These are phyloP conservation scores for Lentinula novae-zelandiae DNA, from an alignment of 1,284 basidiomycete genomes.

Conservation along the genomic window DNA sequence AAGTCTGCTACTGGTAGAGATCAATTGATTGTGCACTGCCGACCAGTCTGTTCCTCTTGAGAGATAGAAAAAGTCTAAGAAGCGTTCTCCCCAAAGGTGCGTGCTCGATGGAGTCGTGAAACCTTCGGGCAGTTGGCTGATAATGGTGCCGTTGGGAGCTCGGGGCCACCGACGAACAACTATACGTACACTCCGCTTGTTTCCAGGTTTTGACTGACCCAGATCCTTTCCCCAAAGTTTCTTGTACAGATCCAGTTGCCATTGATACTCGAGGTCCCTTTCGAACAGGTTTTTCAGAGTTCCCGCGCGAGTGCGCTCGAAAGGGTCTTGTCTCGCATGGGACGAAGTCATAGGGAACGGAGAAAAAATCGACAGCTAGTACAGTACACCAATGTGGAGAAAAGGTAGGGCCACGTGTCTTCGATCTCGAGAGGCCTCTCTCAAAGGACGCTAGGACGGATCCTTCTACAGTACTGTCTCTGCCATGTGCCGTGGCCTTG, in stretches of 20 bases:
- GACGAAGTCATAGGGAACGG: background rate
- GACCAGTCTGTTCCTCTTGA: slow-evolving; percentile 3
- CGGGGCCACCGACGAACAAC: slow-evolving; percentile 16
- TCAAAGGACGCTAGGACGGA: too few relatives aligned
- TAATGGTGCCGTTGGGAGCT: slow-evolving; percentile 14
- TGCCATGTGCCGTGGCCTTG: too few relatives aligned
- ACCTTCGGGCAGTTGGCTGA: slow-evolving; percentile 3
- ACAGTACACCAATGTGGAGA: too few relatives aligned
- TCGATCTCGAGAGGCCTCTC: background rate
- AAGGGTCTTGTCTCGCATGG: background rate
- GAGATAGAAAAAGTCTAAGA: slow-evolving; percentile 15
- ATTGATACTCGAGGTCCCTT: background rate
- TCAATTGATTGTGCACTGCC: background rate
- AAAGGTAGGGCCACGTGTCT: too few relatives aligned
- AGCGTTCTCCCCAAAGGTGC: slow-evolving; percentile 14
- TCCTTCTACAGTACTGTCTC: too few relatives aligned
- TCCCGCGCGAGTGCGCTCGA: background rate
- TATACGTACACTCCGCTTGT: background rate
- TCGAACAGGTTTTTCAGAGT: background rate
- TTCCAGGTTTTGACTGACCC: background rate
- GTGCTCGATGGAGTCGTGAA: slow-evolving; percentile 6
- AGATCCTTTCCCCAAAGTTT: background rate
- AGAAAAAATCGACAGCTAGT: too few relatives aligned
- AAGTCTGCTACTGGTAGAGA: slow-evolving; percentile 14
- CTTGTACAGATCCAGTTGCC: background rate